A percentile compares a stretch with the other conserved stretches of the same genome.
Evolutionary conservation across 2,329 filamentous ascomycete genomes (phyloP).

Genomic region (Bipolaris sorokiniana): DNA sequence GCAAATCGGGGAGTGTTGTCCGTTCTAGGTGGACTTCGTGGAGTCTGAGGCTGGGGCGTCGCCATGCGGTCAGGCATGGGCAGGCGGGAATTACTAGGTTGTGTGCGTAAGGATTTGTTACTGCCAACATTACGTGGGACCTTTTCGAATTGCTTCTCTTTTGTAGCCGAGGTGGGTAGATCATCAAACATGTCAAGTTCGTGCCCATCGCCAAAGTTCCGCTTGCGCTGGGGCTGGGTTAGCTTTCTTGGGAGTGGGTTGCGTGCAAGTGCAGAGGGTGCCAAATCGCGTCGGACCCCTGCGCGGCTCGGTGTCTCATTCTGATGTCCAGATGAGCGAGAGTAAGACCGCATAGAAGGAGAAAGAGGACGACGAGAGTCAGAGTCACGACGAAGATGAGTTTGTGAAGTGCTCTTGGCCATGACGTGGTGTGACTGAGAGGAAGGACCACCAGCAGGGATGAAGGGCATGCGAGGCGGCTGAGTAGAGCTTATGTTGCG

Average conservation of each 20-base stretch:
- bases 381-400: slow-evolving; percentile 81
- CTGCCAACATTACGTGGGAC: slow-evolving; percentile 73
- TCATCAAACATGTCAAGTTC: slow-evolving; percentile 96
- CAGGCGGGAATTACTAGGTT: slow-evolving; percentile 54
- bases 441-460: slow-evolving; percentile 76
- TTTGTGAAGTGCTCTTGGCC: slow-evolving; percentile 71
- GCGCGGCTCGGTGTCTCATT: slow-evolving; percentile 58
- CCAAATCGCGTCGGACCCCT: slow-evolving; percentile 52
- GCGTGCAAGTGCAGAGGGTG: slow-evolving; percentile 57
- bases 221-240: slow-evolving; percentile 39
- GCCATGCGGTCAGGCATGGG: slow-evolving; percentile 53
- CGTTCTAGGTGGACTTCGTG: slow-evolving; percentile 60
- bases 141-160: slow-evolving; percentile 83
- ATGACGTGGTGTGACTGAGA: slow-evolving; percentile 79
- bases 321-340: slow-evolving; percentile 56
- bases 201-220: slow-evolving; percentile 81
- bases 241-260: slow-evolving; percentile 62
- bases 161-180: slow-evolving; percentile 81
- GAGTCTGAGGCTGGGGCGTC: slow-evolving; percentile 58
- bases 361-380: slow-evolving; percentile 63
- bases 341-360: slow-evolving; percentile 54
- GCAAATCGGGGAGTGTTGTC: slow-evolving; percentile 67
- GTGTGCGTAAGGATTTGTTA: slow-evolving; percentile 65
- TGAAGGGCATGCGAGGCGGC: slow-evolving; percentile 75
- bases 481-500: slow-evolving; percentile 53